Conservation (phyloP, 306 rosid species). For the Lablab purpureus region DNA sequence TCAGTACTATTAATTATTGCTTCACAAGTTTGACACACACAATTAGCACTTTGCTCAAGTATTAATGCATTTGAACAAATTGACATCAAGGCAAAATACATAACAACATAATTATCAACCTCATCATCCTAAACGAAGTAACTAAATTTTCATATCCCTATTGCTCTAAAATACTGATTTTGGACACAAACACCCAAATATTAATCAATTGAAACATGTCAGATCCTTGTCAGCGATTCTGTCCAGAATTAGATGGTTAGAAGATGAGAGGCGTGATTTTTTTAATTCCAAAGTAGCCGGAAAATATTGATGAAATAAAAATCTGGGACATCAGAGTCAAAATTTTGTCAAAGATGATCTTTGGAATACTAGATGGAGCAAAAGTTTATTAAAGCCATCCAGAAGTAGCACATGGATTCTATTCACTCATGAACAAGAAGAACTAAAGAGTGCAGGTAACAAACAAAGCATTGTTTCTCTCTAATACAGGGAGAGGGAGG, state of each 20-base stretch:
- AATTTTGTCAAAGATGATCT: neutral
- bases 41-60: neutral
- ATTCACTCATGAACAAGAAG: conserved; percentile 6
- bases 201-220: neutral
- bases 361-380: neutral
- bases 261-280: neutral
- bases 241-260: conserved; percentile 1
- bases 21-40: neutral
- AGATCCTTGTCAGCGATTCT: neutral
- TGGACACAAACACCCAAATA: neutral
- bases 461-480: neutral
- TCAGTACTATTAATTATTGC: neutral
- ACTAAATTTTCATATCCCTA: neutral
- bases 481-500: neutral
- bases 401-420: neutral
- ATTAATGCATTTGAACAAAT: neutral
- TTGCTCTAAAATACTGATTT: neutral
- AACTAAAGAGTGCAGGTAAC: conserved; percentile 21
- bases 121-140: neutral
- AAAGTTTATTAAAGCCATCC: neutral
- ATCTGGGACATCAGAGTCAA: neutral
- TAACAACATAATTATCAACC: neutral
- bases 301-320: neutral
- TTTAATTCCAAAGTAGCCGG: neutral
- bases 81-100: neutral